Percentiles rank a stretch among this genome's conserved stretches.
Conservation (phyloP, 2,329 filamentous ascomycete genomes). For the Sporothrix mexicana region DNA sequence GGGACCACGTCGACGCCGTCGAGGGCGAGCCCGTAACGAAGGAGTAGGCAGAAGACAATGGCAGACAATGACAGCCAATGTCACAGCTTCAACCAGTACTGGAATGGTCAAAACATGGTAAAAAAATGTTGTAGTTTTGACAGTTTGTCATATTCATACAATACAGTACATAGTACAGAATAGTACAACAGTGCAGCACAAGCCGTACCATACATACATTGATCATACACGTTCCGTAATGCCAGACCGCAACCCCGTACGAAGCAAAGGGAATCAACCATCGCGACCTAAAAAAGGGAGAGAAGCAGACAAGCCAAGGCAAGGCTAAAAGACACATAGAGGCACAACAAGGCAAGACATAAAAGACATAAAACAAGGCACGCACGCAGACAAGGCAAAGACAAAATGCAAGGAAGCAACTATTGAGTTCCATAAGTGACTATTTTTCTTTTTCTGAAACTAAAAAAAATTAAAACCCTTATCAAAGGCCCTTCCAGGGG, state of each 20-base stretch:
- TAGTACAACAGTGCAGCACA: not conserved
- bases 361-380: not conserved
- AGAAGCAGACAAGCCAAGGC: constrained; percentile 9
- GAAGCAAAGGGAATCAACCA: constrained; percentile 17
- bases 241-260: not conserved
- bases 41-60: constrained; percentile 16
- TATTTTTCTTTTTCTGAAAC: constrained; percentile 28
- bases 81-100: not conserved
- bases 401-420: constrained; percentile 16
- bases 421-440: constrained; percentile 23
- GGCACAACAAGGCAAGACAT: not conserved
- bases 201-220: not conserved
- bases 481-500: constrained; percentile 17
- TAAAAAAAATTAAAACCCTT: constrained; percentile 15
- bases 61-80: not conserved
- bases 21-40: constrained; percentile 55
- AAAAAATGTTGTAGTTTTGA: not conserved
- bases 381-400: constrained; percentile 6
- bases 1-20: constrained; percentile 56
- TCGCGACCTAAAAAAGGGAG: not conserved
- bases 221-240: not conserved
- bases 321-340: not conserved
- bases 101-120: constrained; percentile 9
- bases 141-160: not conserved
- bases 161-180: not conserved